Base-by-base conservation (phyloP, 2,329 filamentous ascomycete genomes). In the Pseudocercospora cruenta region DNA sequence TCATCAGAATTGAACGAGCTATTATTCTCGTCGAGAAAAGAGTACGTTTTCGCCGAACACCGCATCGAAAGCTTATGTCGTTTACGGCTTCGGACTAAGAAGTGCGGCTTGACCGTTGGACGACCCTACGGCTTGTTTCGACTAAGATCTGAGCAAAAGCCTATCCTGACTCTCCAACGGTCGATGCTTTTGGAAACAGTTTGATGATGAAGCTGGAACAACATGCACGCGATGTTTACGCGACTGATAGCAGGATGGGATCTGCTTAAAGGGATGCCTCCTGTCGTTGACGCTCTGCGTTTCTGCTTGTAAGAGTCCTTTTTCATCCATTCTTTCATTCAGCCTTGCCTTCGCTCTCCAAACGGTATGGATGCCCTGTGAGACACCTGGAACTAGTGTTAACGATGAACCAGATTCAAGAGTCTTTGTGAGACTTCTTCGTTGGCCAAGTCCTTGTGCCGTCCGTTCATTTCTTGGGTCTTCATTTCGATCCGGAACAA, bases 101-200 rank as follows among this genome's bases (percentile, higher is more conserved):
- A 33, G 39, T 45, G 51, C 28, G 36, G 33, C 57, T 47, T 43
- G 33, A 55, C 12, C 33, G 28, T 21, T 36, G 57, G 12, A 24
- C 12, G 21, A 43, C 22, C 33, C 21, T 59, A 55, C 26, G 16
- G 24, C 51, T 31, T 55, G 51, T 55, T 33, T 33, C 51, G 51
- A 55, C 24, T 55, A 33, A 28, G 51, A 31, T 45, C 57, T 45
- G 21, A 59, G n/a, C 19, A 24, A 59, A 59, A 24, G 12, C 57
- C 21, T 28, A 43, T 9, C 12, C 31, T 59, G 33, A 43, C 57
- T 59, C 57, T 28, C 31, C 22, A 59, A 47, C 57, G 57, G 36
- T 59, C 57, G 57, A 45, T 45, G 21, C 19, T 59, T 59, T 45
- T 26, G 39, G 57, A 9, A 24, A 28, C 19, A 28, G 33, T 59